Base-by-base conservation (phyloP, 2,329 filamentous ascomycete genomes). In the Tolypocladium tropicale region DNA sequence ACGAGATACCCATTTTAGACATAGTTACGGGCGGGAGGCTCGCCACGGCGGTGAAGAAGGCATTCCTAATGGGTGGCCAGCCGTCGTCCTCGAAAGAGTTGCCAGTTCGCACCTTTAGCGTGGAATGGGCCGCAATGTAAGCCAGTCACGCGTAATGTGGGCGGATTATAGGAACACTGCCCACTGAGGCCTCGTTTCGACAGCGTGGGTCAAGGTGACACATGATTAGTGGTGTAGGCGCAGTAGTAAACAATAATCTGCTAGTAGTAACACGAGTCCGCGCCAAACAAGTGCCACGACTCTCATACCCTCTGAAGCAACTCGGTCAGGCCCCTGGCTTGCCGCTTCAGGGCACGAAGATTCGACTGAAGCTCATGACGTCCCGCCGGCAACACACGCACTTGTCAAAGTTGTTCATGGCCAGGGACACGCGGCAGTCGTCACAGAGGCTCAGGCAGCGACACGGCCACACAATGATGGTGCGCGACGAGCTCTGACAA, bases 361-460 rank as follows among this genome's bases (percentile, higher is more conserved):
- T 84, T 63, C 90, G 83, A 62, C 90, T 92, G 71, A 96, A 97
- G 55, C 92, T 94, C 55, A 84, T 83, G 33, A 97, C 90, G 64
- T 94, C 88, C 56, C 90, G 83, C 53, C 94, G 82, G 70, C 94
- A 97, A 65, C 93, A 97, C 41, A 97, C 92, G 68, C 94, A 99
- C 67, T 90, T 95, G 61, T 92, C 90, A 69, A 95, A 97, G 69
- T 97, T 97, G 69, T 96, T 95, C 84, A 95, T 92, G 4, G 94
- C 94, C 59, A 97, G 78, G 48, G 90, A 93, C 37, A 97, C 89
- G 34, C 94, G 81, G 68, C 94, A 97, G 62, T 97, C 94, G 69
- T 99, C 94, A 68, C 94, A 97, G 14, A 97, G 79, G 62, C 90
- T 93, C 57, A 99, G 78, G 68, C 94, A 99, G 2, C 94, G 88